Conservation (phyloP, 2,329 filamentous ascomycete species). For the Claviceps humidiphila region DNA sequence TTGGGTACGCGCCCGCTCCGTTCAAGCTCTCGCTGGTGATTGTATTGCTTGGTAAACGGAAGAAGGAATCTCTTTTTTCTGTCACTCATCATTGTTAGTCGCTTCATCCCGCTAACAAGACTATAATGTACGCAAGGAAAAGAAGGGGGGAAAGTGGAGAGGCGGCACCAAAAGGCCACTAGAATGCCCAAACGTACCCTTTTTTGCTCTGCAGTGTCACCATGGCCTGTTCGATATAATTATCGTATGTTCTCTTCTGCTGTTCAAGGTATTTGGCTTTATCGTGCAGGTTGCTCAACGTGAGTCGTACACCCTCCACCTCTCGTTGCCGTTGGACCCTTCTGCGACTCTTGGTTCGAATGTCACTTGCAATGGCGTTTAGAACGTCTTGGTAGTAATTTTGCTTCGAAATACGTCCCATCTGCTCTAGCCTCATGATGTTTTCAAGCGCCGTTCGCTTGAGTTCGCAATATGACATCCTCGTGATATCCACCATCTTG, state of each 20-base stretch:
- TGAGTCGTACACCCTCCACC: constrained; percentile 68
- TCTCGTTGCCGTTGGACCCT: constrained; percentile 86
- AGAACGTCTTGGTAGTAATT: constrained; percentile 97
- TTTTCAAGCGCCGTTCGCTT: constrained; percentile 92
- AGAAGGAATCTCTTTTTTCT: constrained; percentile 86
- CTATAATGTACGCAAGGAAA: background rate
- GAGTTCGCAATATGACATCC: constrained; percentile 80
- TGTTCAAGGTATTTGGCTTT: constrained; percentile 89
- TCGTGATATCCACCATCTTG: constrained; percentile 78
- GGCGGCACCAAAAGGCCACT: no score
- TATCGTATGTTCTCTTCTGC: constrained; percentile 94
- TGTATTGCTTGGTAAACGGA: constrained; percentile 97
- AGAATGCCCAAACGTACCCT: constrained; percentile 43
- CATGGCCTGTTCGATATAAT: constrained; percentile 99
- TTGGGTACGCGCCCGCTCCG: constrained; percentile 87
- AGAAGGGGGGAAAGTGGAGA: background rate
- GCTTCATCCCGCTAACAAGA: background rate
- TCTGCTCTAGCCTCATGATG: constrained; percentile 74
- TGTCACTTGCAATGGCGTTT: constrained; percentile 92
- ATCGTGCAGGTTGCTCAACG: constrained; percentile 61
- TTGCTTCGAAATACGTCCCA: constrained; percentile 74
- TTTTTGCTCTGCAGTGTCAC: constrained; percentile 94
- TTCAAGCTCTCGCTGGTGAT: constrained; percentile 92
- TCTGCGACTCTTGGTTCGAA: constrained; percentile 89
- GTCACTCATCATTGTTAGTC: constrained; percentile 3